These are phyloP conservation scores for Xerocomus brunneocitrinus DNA, from an alignment of 768 basidiomycete genomes.

Conservation along the genomic window DNA sequence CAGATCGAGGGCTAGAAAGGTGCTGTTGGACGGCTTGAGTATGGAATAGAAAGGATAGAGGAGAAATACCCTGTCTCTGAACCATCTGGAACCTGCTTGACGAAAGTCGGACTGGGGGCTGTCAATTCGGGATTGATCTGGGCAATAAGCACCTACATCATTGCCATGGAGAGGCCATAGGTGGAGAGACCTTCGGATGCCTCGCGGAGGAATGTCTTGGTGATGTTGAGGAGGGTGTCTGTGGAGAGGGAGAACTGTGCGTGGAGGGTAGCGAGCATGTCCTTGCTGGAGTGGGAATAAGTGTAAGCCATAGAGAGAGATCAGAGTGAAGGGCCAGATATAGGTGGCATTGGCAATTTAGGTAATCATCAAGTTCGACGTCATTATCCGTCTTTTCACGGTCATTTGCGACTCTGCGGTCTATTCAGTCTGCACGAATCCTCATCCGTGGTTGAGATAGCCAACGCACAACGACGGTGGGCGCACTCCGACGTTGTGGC, in stretches of 20 bases:
- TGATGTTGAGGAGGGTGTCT: conserved; percentile 61
- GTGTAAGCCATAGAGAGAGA: conserved; percentile 18
- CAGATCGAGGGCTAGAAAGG: conserved; percentile 93
- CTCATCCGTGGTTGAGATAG: too few relatives aligned
- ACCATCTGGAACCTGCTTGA: conserved; percentile 93
- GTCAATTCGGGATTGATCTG: not conserved
- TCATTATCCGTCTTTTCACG: not conserved
- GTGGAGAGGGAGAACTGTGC: conserved; percentile 65
- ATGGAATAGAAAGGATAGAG: not conserved
- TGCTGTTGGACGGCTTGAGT: conserved; percentile 43
- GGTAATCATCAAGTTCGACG: conserved; percentile 3
- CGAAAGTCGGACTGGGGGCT: conserved; percentile 75
- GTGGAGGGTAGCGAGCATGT: conserved; percentile 61
- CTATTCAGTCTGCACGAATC: too few relatives aligned
- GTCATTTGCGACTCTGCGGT: too few relatives aligned
- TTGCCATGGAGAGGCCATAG: conserved; percentile 83
- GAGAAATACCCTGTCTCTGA: conserved; percentile 79
- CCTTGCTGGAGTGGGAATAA: conserved; percentile 25
- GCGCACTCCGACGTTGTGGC: too few relatives aligned
- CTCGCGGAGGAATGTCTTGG: conserved; percentile 76
- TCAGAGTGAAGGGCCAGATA: conserved; percentile 27
- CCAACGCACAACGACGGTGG: too few relatives aligned
- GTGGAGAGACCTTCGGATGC: conserved; percentile 65
- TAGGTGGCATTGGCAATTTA: not conserved
- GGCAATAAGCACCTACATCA: conserved; percentile 60